Evolutionary conservation across 306 rosid species (phyloP).

Genomic region (Oemleria cerasiformis): DNA sequence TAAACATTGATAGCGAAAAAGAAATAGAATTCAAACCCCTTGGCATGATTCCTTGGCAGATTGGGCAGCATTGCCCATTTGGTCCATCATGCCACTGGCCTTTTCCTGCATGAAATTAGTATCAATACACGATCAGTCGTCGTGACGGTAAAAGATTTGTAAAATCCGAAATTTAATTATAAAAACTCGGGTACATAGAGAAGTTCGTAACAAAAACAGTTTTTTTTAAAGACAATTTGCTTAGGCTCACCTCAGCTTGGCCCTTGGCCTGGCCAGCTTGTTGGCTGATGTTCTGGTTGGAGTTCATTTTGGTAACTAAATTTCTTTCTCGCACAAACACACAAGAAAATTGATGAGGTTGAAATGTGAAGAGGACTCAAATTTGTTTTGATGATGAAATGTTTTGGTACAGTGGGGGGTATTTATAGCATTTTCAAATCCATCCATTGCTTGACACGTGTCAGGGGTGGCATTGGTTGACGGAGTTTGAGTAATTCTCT

Average conservation of each 20-base stretch:
- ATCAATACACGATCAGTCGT: neutral
- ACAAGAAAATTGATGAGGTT: neutral
- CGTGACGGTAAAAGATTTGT: too few species aligned
- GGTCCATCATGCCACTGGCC: conserved; percentile 33
- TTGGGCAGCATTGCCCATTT: conserved; percentile 38
- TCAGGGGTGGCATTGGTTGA: neutral
- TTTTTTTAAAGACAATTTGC: too few species aligned
- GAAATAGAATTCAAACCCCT: conserved; percentile 25
- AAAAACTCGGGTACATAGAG: too few species aligned
- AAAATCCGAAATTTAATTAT: too few species aligned
- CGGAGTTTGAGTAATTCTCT: neutral
- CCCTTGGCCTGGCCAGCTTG: conserved; percentile 48
- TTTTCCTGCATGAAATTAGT: conserved; percentile 36
- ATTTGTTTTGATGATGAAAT: neutral
- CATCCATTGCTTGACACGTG: conserved; percentile 9
- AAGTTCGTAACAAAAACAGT: too few species aligned
- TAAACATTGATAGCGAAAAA: neutral
- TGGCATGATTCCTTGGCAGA: conserved; percentile 41
- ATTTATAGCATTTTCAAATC: conserved; percentile 16
- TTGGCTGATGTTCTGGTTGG: conserved; percentile 22
- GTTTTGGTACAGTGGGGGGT: neutral
- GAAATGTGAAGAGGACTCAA: neutral
- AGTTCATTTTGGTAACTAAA: conserved; percentile 33
- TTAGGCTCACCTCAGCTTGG: conserved; percentile 21
- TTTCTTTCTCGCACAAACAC: neutral